These are phyloP conservation scores for Excoecaria agallocha DNA, from an alignment of 345 rosid genomes.

Conservation along the genomic window DNA sequence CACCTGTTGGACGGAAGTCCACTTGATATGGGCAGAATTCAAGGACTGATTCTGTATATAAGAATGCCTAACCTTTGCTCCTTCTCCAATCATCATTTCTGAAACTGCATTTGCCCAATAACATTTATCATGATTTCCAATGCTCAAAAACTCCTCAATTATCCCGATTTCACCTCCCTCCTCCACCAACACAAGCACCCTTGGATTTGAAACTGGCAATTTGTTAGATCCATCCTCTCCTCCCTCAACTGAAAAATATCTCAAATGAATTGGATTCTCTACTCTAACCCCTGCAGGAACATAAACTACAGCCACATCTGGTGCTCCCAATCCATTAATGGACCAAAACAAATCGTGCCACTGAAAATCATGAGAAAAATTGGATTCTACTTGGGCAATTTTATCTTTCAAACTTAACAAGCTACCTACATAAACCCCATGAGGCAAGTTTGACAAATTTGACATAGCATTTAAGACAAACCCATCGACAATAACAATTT, in stretches of 20 bases:
- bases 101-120: slow-evolving; percentile 84
- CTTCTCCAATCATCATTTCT: slow-evolving; percentile 59
- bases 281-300: slow-evolving; percentile 79
- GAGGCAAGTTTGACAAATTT: slow-evolving; percentile 54
- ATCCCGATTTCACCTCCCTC: slow-evolving; percentile 76
- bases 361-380: slow-evolving; percentile 49
- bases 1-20: slow-evolving; percentile 88
- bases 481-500: slow-evolving; percentile 64
- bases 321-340: slow-evolving; percentile 83
- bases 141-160: slow-evolving; percentile 67
- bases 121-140: slow-evolving; percentile 39
- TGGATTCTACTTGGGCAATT: slow-evolving; percentile 45
- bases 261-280: slow-evolving; percentile 60
- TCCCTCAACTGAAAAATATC: slow-evolving; percentile 64
- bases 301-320: slow-evolving; percentile 74
- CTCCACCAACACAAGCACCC: slow-evolving; percentile 76
- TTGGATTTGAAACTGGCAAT: slow-evolving; percentile 83
- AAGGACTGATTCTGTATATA: slow-evolving; percentile 78
- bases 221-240: slow-evolving; percentile 50
- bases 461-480: slow-evolving; percentile 50
- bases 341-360: slow-evolving; percentile 90
- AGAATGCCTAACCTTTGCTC: slow-evolving; percentile 70
- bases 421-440: slow-evolving; percentile 76
- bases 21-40: slow-evolving; percentile 75
- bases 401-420: slow-evolving; percentile 42